phyloP scores from a whole-genome alignment of 345 rosid species.

The Alliaria petiolata region DNA sequence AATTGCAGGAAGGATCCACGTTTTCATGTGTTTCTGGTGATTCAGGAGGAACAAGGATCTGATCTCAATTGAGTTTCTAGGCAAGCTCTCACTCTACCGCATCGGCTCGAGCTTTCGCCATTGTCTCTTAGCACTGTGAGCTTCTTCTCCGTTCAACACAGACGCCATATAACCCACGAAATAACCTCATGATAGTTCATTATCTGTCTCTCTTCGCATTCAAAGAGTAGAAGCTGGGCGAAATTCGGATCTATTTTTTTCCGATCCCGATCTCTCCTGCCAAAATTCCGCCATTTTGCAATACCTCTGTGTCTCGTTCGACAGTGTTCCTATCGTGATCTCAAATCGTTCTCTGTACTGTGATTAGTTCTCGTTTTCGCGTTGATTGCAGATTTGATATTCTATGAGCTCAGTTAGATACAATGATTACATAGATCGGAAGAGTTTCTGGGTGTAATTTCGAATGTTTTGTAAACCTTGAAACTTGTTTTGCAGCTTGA shows the following conservation, averaged over 20 bases:
- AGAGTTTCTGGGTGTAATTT: background rate
- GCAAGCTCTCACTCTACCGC: slow-evolving; percentile 13
- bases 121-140: slow-evolving; percentile 11
- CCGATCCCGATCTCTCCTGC: slow-evolving; percentile 30
- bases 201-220: background rate
- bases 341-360: background rate
- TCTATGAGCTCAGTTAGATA: slow-evolving; percentile 1
- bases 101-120: slow-evolving; percentile 15
- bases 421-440: background rate
- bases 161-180: background rate
- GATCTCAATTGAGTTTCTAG: slow-evolving; percentile 7
- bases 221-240: background rate
- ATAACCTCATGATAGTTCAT: background rate
- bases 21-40: background rate
- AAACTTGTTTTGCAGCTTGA: slow-evolving; percentile 23
- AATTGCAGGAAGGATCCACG: slow-evolving; percentile 13
- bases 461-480: background rate
- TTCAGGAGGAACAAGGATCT: slow-evolving; percentile 10
- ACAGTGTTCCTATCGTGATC: background rate
- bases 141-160: slow-evolving; percentile 3
- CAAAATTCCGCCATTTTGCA: background rate
- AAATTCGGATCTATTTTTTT: background rate
- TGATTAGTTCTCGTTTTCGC: slow-evolving; percentile 9
- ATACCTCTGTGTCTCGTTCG: background rate
- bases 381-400: background rate